Evolutionary conservation across 805 yeast species (phyloP).

Genomic region (Yamadazyma laniorum): DNA sequence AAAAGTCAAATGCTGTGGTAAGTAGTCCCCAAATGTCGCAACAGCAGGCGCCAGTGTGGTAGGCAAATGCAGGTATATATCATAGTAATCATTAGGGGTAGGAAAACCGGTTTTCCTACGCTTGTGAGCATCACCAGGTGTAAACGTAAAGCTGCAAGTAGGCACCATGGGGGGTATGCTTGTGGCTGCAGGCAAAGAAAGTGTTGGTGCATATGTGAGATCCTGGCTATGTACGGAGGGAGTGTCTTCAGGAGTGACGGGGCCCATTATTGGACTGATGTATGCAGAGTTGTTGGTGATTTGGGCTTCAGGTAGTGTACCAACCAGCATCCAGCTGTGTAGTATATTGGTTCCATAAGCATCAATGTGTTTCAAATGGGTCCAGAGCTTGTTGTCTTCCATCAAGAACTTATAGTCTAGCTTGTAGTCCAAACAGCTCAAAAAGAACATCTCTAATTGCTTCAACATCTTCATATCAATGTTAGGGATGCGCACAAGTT

Average conservation of each 20-base stretch:
- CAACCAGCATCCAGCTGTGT: constrained; percentile 2
- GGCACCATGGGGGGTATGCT: background rate
- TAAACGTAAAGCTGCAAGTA: background rate
- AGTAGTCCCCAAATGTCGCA: too few species aligned
- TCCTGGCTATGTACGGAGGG: constrained; percentile 1
- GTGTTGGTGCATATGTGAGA: constrained; percentile 2
- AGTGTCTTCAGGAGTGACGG: constrained; percentile 12
- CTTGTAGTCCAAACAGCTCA: constrained; percentile 25
- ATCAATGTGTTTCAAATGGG: constrained; percentile 7
- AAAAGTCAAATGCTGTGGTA: too few species aligned
- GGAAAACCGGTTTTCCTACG: constrained; percentile 4
- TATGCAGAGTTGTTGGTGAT: background rate
- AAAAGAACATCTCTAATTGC: constrained; percentile 27
- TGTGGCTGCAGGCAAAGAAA: background rate
- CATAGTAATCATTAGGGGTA: constrained; percentile 5
- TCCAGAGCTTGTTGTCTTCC: constrained; percentile 25
- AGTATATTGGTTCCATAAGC: constrained; percentile 2
- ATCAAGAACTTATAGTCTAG: constrained; percentile 23
- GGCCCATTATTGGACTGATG: constrained; percentile 6
- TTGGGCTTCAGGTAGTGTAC: too few species aligned
- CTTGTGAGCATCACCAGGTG: background rate
- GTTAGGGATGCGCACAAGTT: constrained; percentile 16
- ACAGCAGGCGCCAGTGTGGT: too few species aligned
- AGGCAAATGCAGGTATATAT: too few species aligned
- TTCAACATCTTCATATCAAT: constrained; percentile 25